Evolutionary conservation across 306 rosid species (phyloP), one percentile per base, ranked within the genome.

Genomic region (Glycine soja): DNA sequence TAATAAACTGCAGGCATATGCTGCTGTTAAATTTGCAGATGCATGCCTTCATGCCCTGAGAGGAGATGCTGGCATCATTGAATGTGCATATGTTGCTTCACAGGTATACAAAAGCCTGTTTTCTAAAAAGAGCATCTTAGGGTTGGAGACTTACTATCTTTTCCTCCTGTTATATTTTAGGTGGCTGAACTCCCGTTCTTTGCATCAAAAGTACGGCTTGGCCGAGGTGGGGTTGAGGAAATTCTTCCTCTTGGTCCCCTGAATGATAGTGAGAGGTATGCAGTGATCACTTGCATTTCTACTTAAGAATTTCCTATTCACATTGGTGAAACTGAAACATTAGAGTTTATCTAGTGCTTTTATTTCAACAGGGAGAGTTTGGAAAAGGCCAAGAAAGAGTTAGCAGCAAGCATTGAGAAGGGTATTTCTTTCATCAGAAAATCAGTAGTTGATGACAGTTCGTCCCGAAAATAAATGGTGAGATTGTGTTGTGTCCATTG

Each of bases 111-210:
- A 19, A 13, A 15, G 10, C 53, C 3, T 61, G 9, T 40, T 76
- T 66, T 43, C 63, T 62, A 66, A 66, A 8, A 24, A 61, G 46
- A 48, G 74, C 52, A 36, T 57, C 42, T 45, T 78, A 47, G 18
- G 61, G 59, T 46, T 75, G 42, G 38, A 14, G 7, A 52, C 57
- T 10, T 75, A 19, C 53, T 46, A 8, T 52, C 57, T 50, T 70
- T 73, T 57, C 76, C 64, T 42, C 11, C 6, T 46, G 16, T 64
- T 57, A 34, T 18, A n/a, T 16, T 66, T 58, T 80, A 94, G 97
- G 95, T 94, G 82, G 92, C 97, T 47, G 98, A 94, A 79, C 92
- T 94, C 69, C 97, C 97, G 12, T 94, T 88, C 94, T 92, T 94
- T 71, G 97, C 98, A 72, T 86, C 98, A 70, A 94, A 88, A 83